Base-by-base conservation (phyloP, 108 stramenopile genomes). In the Pseudonitzschia multistriata region DNA sequence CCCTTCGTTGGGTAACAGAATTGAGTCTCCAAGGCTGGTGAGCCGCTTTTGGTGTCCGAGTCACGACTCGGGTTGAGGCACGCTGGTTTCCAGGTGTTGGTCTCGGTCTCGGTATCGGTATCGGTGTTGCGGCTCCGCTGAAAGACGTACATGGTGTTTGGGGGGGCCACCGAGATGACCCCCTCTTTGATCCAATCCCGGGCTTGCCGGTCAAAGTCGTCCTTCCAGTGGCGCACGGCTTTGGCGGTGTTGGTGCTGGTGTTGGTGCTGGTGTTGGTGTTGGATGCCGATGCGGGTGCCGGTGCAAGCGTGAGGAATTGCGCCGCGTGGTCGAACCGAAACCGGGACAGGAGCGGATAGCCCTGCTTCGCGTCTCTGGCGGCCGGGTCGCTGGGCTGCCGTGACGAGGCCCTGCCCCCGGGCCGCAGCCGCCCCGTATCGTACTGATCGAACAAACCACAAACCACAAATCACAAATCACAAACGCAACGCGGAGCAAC, bases 361-460 rank as follows among this genome's bases (percentile, higher is more conserved):
- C 35, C 57, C 34, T 6, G 8, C 0, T 19, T 13, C 27, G 15
- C 8, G 27, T 31, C n/a, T 17, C 49, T 29, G 0, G 49, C 40
- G 25, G 71, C 67, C 29, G 15, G 24, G 70, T 89, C 87, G 5
- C 67, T 66, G 0, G 83, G 77, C 49, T 82, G 79, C 24, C 90
- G 78, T 28, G 82, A 82, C 11, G 87, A 74, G 54, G 83, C 85
- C 40, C 93, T 73, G 42, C 93, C 93, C 22, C 93, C 93, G 0
- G 90, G 88, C 19, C 90, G 79, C 14, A 91, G 59, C 62, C 90
- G 70, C 30, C 93, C 93, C 0, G 93, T 94, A 72, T 94, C 93
- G 74, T 87, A 94, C 57, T 59, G n/a, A 15, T 2, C 13, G 5
- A 59, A 59, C 13, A n/a, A n/a, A n/a, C n/a, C 47, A 0, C 17